phyloP scores from a whole-genome alignment of 2,329 filamentous ascomycete species.

The Pseudogymnoascus sp. region DNA sequence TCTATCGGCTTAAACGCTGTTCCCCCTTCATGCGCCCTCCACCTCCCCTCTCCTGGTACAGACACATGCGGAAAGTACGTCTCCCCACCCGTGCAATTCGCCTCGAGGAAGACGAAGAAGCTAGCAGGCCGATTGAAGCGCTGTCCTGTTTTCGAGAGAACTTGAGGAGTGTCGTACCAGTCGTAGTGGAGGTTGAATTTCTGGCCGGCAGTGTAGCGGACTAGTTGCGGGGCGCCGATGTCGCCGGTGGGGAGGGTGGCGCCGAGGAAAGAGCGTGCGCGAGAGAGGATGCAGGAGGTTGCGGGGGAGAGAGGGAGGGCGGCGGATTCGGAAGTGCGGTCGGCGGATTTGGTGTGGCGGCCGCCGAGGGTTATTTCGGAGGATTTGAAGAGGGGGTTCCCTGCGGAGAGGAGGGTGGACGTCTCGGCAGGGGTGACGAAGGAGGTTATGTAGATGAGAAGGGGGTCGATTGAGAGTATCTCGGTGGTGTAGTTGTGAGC shows the following conservation, averaged over 20 bases:
- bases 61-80: slow-evolving; percentile 14
- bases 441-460: slow-evolving; percentile 22
- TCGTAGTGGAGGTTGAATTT: slow-evolving; percentile 15
- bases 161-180: slow-evolving; percentile 11
- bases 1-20: slow-evolving; percentile 34
- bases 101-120: slow-evolving; percentile 16
- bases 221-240: slow-evolving; percentile 8
- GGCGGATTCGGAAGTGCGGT: neutral
- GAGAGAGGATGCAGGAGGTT: neutral
- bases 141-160: slow-evolving; percentile 10
- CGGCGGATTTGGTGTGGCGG: neutral
- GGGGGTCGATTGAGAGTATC: slow-evolving; percentile 19
- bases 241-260: neutral
- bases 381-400: neutral
- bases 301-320: neutral
- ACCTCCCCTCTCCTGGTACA: slow-evolving; percentile 15
- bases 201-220: neutral
- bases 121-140: slow-evolving; percentile 19
- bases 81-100: slow-evolving; percentile 17
- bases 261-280: slow-evolving; percentile 1
- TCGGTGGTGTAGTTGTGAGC: slow-evolving; percentile 18
- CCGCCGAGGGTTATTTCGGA: neutral
- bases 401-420: neutral
- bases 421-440: slow-evolving; percentile 15
- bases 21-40: slow-evolving; percentile 34